These are phyloP conservation scores for Neurospora intermedia DNA, from an alignment of 495 filamentous ascomycete species.

Conservation along the genomic window DNA sequence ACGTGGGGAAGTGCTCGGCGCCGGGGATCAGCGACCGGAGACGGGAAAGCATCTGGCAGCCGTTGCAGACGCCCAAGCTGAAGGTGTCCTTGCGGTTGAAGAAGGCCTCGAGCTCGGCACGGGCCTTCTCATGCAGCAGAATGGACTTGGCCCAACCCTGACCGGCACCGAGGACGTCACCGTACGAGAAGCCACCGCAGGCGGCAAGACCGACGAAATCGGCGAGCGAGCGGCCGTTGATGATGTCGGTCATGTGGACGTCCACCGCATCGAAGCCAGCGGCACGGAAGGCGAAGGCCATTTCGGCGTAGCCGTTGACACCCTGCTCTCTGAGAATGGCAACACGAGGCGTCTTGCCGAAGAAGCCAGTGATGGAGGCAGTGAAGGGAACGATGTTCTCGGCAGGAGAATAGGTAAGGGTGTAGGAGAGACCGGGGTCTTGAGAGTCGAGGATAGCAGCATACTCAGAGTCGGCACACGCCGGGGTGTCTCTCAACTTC, in stretches of 20 bases:
- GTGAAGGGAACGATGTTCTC: constrained; percentile 63
- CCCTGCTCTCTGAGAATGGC: constrained; percentile 94
- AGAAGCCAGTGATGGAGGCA: constrained; percentile 57
- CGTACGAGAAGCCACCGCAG: constrained; percentile 95
- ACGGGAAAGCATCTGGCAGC: constrained; percentile 86
- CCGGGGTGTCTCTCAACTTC: constrained; percentile 76
- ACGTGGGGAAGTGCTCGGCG: constrained; percentile 73
- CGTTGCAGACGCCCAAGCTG: constrained; percentile 91
- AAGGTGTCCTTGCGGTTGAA: constrained; percentile 88
- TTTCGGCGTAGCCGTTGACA: constrained; percentile 89
- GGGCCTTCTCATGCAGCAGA: constrained; percentile 65
- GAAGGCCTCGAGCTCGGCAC: constrained; percentile 70
- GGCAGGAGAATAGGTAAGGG: constrained; percentile 69
- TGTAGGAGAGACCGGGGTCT: constrained; percentile 80
- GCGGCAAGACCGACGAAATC: constrained; percentile 82
- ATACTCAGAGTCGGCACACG: constrained; percentile 79
- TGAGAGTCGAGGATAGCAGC: constrained; percentile 60
- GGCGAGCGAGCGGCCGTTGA: constrained; percentile 64
- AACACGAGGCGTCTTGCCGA: constrained; percentile 68
- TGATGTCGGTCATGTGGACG: constrained; percentile 94
- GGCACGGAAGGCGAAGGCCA: constrained; percentile 88
- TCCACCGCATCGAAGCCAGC: constrained; percentile 89
- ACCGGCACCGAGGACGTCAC: constrained; percentile 90
- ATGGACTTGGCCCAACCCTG: constrained; percentile 96
- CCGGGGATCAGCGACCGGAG: constrained; percentile 82